Evolutionary conservation across 2,329 filamentous ascomycete species (phyloP), one percentile per base, ranked within the genome.

Genomic region (Kalaharituber pfeilii): DNA sequence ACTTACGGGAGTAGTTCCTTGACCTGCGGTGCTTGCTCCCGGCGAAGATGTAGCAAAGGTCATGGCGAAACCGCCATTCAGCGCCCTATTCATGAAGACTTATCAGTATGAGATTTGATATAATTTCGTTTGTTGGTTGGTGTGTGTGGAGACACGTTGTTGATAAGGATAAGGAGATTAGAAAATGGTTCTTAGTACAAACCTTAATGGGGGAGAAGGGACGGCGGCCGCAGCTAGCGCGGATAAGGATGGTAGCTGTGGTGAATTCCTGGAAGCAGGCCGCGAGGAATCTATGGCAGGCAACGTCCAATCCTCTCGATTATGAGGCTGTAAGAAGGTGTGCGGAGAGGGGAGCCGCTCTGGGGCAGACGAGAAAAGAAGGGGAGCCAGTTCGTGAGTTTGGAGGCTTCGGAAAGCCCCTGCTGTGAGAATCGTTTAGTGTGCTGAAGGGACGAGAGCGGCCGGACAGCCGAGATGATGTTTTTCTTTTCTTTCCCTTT

Each of bases 11-110:
- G 73, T 73, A 63, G 73, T 74, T 59, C 75, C 76, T 66, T 79
- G 77, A 52, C 79, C 79, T 47, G 66, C 67, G 58, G 78, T 76
- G 39, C 79, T 81, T 39, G 77, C 77, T 57, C 79, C 78, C 49
- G 79, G 78, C 47, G 79, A 80, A 60, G 78, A 77, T 60, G 77
- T 80, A 63, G 76, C 73, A 50, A 63, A 64, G 52, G 61, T 63
- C 62, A 64, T 64, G 53, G 61, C 52, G 53, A 58, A 62, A 56
- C 60, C 62, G 56, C 62, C 62, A 62, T 62, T 63, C 51, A 57
- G 28, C 55, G 57, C 57, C 52, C 52, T 33, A 30, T 56, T 56
- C 56, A 62, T 52, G 50, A 50, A 56, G 29, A 22, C 15, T 36
- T 54, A 57, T 62, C 57, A 57, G 55, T 53, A 54, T 56, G 52